These are phyloP conservation scores for Pythium dissimile DNA, from an alignment of 352 stramenopile species.

Conservation along the genomic window DNA sequence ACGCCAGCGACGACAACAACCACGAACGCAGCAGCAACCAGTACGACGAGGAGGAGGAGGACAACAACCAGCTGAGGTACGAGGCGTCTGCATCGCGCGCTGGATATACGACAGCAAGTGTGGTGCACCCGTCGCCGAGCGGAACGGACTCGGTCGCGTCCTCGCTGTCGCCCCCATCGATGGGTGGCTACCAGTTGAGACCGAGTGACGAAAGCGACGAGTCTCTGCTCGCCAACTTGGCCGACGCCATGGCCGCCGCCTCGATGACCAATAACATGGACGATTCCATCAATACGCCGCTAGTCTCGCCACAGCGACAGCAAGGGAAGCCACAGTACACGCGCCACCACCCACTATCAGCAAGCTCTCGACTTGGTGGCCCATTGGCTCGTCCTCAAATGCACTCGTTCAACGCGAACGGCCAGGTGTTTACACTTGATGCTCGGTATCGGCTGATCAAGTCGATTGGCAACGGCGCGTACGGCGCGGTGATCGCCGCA, in stretches of 20 bases:
- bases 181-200: background rate
- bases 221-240: background rate
- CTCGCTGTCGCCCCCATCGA: background rate
- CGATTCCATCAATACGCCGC: background rate
- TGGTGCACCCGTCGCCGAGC: background rate
- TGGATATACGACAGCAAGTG: background rate
- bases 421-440: constrained; percentile 85
- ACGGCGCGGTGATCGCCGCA: constrained; percentile 86
- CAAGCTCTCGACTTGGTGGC: constrained; percentile 9
- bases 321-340: background rate
- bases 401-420: constrained; percentile 74
- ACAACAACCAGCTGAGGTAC: constrained; percentile 10
- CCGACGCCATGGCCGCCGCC: background rate
- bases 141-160: background rate
- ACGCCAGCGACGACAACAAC: constrained; percentile 24
- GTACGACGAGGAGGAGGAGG: constrained; percentile 26
- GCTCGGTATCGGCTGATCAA: constrained; percentile 85
- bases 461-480: constrained; percentile 87
- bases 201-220: background rate
- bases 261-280: background rate
- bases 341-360: background rate
- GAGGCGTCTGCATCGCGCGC: too few species aligned
- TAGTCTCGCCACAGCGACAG: background rate
- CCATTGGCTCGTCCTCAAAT: constrained; percentile 33
- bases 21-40: constrained; percentile 36